Base-by-base conservation (phyloP, 495 filamentous ascomycete species). In the Cladorrhinum samala region DNA sequence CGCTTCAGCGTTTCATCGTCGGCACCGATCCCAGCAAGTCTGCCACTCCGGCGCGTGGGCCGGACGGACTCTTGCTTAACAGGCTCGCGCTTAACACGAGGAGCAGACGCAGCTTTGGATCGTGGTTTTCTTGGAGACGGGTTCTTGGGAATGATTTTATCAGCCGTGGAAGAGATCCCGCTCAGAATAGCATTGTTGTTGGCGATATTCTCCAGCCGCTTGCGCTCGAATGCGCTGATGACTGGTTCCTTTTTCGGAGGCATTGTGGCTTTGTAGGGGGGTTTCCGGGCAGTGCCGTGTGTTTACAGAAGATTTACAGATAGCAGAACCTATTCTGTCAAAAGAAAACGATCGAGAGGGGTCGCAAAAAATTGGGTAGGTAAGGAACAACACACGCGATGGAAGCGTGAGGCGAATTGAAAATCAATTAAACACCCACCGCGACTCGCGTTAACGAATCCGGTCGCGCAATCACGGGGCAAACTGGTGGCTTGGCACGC, bases 1-100 rank as follows among this genome's bases (percentile, higher is more conserved):
- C 89, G 79, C 66, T 93, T 94, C 9, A 84, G 82, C 17, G 81
- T 77, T 51, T 88, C 83, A 45, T 84, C 85, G 57, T 87, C 85
- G 5, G 71, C 64, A 49, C 72, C 70, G 6, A 75, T 57, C 0
- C 77, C 76, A 2, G 77, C 76, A 0, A 80, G 59, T 9, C 78
- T 66, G 23, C 75, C 76, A 58, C 78, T 82, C 49, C 74, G 73
- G 13, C 78, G 72, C 20, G 77, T 79, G 2, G 69, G 50, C 20
- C 66, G 65, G 9, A 46, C 27, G 0, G 45, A 33, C 42, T 74
- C 68, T 20, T 57, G 56, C 44, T 65, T 53, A n/a, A 66, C 58
- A 1, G 65, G 56, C 16, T 70, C 64, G 2, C 64, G 52, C 48
- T 61, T 63, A 17, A 51, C 52, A 24, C 65, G 60, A 0, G 65